Evolutionary conservation across 2,329 filamentous ascomycete species (phyloP), one percentile per base, ranked within the genome.

Genomic region (Dryadomyces quercivorus): DNA sequence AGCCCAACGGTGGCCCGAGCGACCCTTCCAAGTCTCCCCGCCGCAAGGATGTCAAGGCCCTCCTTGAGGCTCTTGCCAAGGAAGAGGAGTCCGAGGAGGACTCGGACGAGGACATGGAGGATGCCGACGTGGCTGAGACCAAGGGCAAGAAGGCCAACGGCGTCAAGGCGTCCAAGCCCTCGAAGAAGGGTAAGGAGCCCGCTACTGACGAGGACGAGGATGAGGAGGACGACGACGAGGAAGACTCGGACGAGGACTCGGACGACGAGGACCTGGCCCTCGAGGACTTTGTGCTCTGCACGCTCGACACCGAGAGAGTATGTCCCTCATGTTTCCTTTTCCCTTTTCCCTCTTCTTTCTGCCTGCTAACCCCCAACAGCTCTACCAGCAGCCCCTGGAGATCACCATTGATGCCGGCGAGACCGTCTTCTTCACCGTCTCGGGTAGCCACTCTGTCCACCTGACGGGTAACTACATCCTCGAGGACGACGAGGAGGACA

Each of bases 401-500:
- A 88, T 98, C 70, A 93, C 88, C 60, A 82, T 98, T 67, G 83
- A 81, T 64, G 87, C 95, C 69, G 81, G 86, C 62, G 93, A 98
- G 77, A 82, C 82, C 63, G 85, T 96, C 61, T 95, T 88, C 78
- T 97, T 98, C 76, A 81, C 87, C 67, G 90, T 95, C 61, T 84
- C 81, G 58, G 93, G 93, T 64, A 93, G 88, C 59, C 90, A 96
- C 78, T 82, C 86, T 60, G 78, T 98, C 65, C 93, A 85, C 74
- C 81, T 98, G 57, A 97, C 92, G 59, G 93, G 93, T 63, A 98
- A 98, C 81, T 97, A 95, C 72, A 80, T 98, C 62, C 81, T 93
- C 66, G 75, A 82, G 59, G 77, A 83, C 56, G 74, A 80, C 49
- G 80, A 86, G 49, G 78, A 84, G 51, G 77, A 79, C 49, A 77